Evolutionary conservation across 23 red algal genomes (phyloP).

Genomic region (Gracilaria domingensis): DNA sequence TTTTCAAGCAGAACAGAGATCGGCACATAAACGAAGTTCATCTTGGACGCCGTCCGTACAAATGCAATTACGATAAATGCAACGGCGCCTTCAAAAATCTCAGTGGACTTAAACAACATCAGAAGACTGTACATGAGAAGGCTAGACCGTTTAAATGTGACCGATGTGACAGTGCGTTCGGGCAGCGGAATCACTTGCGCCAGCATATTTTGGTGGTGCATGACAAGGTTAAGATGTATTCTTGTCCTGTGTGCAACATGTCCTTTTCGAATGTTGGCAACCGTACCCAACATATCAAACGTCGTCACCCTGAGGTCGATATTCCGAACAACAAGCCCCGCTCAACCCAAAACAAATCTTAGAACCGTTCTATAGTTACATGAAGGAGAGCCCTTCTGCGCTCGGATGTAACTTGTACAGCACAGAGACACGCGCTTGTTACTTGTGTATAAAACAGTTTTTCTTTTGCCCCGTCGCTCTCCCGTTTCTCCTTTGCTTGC

Average conservation of each 20-base stretch:
- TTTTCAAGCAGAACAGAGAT: slow-evolving; percentile 86
- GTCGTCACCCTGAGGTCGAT: slow-evolving; percentile 33
- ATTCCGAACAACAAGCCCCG: neutral
- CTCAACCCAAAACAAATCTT: neutral
- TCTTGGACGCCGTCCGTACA: slow-evolving; percentile 49
- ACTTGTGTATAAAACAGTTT: neutral
- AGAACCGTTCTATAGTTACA: neutral
- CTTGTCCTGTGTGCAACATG: slow-evolving; percentile 64
- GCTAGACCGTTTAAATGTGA: slow-evolving; percentile 70
- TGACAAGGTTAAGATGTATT: slow-evolving; percentile 59
- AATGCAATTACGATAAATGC: slow-evolving; percentile 42
- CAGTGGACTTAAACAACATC: slow-evolving; percentile 69
- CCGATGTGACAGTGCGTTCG: slow-evolving; percentile 65
- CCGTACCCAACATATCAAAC: slow-evolving; percentile 69
- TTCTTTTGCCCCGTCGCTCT: neutral
- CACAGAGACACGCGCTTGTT: neutral
- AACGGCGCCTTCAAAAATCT: slow-evolving; percentile 70
- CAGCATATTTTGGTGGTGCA: slow-evolving; percentile 76
- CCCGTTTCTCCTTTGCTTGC: neutral
- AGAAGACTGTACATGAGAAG: slow-evolving; percentile 72
- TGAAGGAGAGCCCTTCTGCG: neutral
- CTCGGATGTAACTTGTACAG: neutral
- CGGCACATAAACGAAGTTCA: slow-evolving; percentile 74
- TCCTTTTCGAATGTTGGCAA: slow-evolving; percentile 76
- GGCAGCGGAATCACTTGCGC: slow-evolving; percentile 78